phyloP scores from a whole-genome alignment of 169 alveolate genomes.

The Cryptosporidium meleagridis region DNA sequence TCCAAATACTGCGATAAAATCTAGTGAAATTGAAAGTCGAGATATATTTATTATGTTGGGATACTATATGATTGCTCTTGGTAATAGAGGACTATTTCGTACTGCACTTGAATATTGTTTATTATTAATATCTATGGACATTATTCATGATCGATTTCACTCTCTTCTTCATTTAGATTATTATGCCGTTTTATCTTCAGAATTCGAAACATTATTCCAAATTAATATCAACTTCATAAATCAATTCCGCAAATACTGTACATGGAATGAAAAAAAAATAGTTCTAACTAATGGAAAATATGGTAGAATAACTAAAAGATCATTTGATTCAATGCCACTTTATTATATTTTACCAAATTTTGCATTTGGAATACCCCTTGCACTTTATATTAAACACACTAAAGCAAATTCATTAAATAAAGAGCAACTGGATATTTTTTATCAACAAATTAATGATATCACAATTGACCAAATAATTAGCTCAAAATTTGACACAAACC shows the following conservation, averaged over 20 bases:
- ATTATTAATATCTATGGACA: conserved; percentile 58
- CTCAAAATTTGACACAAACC: conserved; percentile 5
- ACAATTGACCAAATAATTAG: conserved; percentile 24
- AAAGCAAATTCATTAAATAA: not conserved
- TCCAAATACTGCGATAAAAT: conserved; percentile 23
- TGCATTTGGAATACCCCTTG: conserved; percentile 62
- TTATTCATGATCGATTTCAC: conserved; percentile 49
- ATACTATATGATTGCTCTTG: conserved; percentile 47
- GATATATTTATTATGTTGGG: conserved; percentile 46
- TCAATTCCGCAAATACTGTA: conserved; percentile 3
- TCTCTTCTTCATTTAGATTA: conserved; percentile 65
- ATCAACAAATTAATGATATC: not conserved
- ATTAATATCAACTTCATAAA: conserved; percentile 20
- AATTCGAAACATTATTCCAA: conserved; percentile 1
- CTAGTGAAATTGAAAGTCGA: conserved; percentile 57
- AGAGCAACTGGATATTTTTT: not conserved
- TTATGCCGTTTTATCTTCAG: conserved; percentile 41
- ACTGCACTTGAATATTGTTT: conserved; percentile 65
- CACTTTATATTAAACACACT: conserved; percentile 20
- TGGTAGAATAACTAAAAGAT: not conserved
- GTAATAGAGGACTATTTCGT: conserved; percentile 58
- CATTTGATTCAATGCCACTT: conserved; percentile 1
- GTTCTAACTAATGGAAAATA: not conserved
- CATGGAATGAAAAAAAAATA: conserved; percentile 29
- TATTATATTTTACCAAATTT: conserved; percentile 54